Conservation (phyloP, 345 rosid species). For the Brassica rapa region DNA sequence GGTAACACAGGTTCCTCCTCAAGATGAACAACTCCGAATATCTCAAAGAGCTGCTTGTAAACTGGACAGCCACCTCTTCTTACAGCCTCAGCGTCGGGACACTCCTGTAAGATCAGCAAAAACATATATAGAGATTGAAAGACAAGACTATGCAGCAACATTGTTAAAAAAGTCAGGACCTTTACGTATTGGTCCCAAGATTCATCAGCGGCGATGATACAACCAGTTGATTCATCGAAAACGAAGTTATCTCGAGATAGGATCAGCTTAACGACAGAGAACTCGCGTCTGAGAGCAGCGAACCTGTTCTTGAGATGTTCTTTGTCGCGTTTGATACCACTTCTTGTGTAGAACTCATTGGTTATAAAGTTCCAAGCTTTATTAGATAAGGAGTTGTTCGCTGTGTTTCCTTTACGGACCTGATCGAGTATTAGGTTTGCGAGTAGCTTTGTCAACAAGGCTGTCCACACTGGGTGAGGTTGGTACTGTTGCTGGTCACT, state of each 20-base stretch:
- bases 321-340: conserved; percentile 49
- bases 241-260: conserved; percentile 45
- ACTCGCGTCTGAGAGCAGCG: conserved; percentile 47
- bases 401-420: conserved; percentile 50
- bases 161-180: conserved; percentile 36
- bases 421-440: conserved; percentile 51
- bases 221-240: conserved; percentile 47
- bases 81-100: conserved; percentile 56
- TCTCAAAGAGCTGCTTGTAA: conserved; percentile 49
- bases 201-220: conserved; percentile 45
- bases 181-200: conserved; percentile 48
- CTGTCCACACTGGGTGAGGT: conserved; percentile 53
- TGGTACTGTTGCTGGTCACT: conserved; percentile 36
- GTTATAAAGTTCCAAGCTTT: conserved; percentile 49
- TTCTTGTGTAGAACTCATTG: conserved; percentile 44
- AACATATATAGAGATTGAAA: not conserved
- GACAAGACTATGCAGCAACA: not conserved
- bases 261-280: conserved; percentile 45
- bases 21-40: conserved; percentile 41
- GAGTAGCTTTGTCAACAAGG: conserved; percentile 45
- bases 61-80: conserved; percentile 52
- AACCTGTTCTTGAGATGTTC: conserved; percentile 51
- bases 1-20: conserved; percentile 34
- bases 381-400: conserved; percentile 43
- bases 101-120: conserved; percentile 43